Evolutionary conservation across 2,329 filamentous ascomycete species (phyloP), one percentile per base, ranked within the genome.

Genomic region (Zalaria obscura): DNA sequence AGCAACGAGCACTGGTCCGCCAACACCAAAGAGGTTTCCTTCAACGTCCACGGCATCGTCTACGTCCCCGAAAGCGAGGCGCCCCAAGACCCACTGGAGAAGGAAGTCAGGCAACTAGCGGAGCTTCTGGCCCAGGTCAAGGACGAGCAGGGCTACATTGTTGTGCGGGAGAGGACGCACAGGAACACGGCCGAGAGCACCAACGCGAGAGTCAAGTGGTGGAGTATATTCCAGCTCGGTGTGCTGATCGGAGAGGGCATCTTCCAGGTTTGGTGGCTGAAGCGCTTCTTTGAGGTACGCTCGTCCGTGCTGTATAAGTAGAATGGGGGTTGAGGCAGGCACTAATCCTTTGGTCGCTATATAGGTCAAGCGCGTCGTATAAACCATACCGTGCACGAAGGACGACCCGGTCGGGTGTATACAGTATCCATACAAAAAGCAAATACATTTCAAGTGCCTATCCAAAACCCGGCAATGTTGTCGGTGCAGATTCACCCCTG

Each of bases 221-320:
- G 91, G 91, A 95, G 91, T 64, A 75, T 96, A 54, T 96, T 96
- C 65, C 88, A 98, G 66, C 78, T 98, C 50, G 75, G 78, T 43
- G 79, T 96, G 39, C 75, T 98, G 48, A 72, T 93, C 50, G 87
- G 83, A 55, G 86, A 96, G 70, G 91, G 87, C 46, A 70, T 95
- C 51, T 98, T 98, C 72, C 91, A 98, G 70, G 89, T 98, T 50
- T 98, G 91, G 89, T 98, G 91, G 88, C 66, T 98, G 61, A 91
- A 93, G 69, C 78, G 91, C 59, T 98, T 98, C 75, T 95, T 95
- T 59, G 88, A 95, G 78, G 78, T 80, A 59, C 48, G 64, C 50
- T 52, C 25, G 38, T 38, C 37, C 38, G 25, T 35, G 7, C 29
- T 7, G 7, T 18, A 18, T 18, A 18, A 18, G 18, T 18, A 18